Conservation (phyloP, 495 filamentous ascomycete genomes). For the Neurospora intermedia region DNA sequence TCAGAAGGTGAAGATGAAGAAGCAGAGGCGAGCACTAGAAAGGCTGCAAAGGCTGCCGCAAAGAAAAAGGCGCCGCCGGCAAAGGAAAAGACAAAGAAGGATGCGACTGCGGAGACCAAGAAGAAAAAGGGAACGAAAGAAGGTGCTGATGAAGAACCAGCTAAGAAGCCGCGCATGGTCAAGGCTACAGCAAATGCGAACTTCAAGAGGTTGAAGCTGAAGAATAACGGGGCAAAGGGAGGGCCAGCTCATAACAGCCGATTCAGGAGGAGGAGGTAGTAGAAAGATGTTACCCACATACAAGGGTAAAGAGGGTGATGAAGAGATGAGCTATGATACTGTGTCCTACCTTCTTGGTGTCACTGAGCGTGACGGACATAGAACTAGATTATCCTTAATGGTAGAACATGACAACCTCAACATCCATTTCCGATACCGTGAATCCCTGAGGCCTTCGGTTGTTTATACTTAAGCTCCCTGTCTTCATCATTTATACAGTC, state of each 20-base stretch:
- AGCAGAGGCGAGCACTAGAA: constrained; percentile 16
- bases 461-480: too few relatives aligned
- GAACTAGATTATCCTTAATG: neutral
- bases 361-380: neutral
- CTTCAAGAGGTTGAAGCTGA: constrained; percentile 72
- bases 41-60: constrained; percentile 2
- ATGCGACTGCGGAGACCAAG: constrained; percentile 20
- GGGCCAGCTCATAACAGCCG: constrained; percentile 37
- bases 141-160: constrained; percentile 41
- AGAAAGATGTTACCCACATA: neutral
- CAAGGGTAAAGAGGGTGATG: neutral
- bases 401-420: neutral
- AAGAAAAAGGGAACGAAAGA: constrained; percentile 25
- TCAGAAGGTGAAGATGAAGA: constrained; percentile 14
- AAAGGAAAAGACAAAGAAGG: neutral
- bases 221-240: constrained; percentile 46
- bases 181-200: constrained; percentile 70
- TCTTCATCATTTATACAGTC: too few relatives aligned
- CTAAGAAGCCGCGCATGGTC: constrained; percentile 43
- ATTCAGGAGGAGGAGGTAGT: constrained; percentile 35
- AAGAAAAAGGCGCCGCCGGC: constrained; percentile 22
- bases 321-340: neutral
- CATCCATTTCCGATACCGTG: neutral
- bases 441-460: too few relatives aligned
- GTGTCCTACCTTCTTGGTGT: neutral